Evolutionary conservation across 2,329 filamentous ascomycete genomes (phyloP), one percentile per base, ranked within the genome.

Genomic region (Exophiala spinifera): DNA sequence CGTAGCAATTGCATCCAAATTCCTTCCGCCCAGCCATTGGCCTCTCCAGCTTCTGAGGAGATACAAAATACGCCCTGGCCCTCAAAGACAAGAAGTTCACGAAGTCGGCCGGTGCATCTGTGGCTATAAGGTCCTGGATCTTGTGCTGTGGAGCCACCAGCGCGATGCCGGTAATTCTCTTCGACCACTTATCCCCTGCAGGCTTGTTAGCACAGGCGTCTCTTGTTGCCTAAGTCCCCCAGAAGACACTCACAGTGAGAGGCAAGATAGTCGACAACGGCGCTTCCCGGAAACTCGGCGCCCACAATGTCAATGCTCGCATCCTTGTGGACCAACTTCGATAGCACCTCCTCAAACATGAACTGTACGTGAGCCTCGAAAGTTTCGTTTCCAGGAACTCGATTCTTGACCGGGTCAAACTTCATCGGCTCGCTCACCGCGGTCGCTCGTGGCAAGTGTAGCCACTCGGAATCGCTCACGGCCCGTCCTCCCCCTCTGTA

Each of bases 291-390:
- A 51, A 87, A 83, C 1, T 86, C 84, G 14, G 94, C 73, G 1
- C 81, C 88, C 45, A 96, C 76, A 28, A 96, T 67, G 65, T 91
- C 84, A 17, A 95, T 65, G 42, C 76, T 78, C 0, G 83, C 82
- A 1, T 77, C 68, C 0, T 72, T 52, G 0, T 72, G 65, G 0
- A 81, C 71, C 4, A 84, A 57, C 0, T 47, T 28, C 14, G 55
- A 49, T 3, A 94, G 64, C 1, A 91, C 76, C 3, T 80, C 66
- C 21, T 85, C 75, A 59, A 96, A 87, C 1, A 94, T 74, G 44
- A 80, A 84, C 25, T 71, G 66, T 21, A 92, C 74, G 66, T 96
- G 91, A 49, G 82, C 76, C 25, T 70, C 66, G 14, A 79, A 70
- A 21, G 67, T 76, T 8, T 74, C 71, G 60, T 92, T 86, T 1